phyloP scores from a whole-genome alignment of 306 rosid genomes.

The Luffa aegyptiaca region DNA sequence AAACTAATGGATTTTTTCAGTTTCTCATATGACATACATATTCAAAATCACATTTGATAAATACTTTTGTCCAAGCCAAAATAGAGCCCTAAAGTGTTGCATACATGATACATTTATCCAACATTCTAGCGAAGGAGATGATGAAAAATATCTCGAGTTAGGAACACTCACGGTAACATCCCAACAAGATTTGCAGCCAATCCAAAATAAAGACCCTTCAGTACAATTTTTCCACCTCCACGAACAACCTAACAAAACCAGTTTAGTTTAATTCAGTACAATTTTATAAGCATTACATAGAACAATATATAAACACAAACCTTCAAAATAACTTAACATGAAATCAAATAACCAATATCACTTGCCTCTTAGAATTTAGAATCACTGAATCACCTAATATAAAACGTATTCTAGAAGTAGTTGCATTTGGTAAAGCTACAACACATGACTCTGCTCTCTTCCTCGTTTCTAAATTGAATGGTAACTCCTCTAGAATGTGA shows the following conservation, averaged over 20 bases:
- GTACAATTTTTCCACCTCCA: conserved; percentile 24
- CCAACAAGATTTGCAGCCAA: conserved; percentile 33
- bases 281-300: too few species aligned
- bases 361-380: too few species aligned
- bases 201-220: conserved; percentile 31
- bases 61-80: background rate
- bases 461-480: conserved; percentile 58
- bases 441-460: conserved; percentile 29
- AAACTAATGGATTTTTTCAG: background rate
- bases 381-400: too few species aligned
- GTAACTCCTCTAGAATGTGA: conserved; percentile 45
- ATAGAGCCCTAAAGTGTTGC: background rate
- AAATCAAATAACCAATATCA: too few species aligned
- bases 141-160: background rate
- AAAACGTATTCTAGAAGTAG: too few species aligned
- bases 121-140: background rate
- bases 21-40: background rate
- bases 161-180: conserved; percentile 31
- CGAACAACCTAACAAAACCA: conserved; percentile 17
- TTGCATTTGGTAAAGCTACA: too few species aligned
- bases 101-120: background rate
- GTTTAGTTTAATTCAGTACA: background rate
- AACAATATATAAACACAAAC: too few species aligned
- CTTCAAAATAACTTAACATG: too few species aligned
- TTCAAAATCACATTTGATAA: background rate